Percentiles rank a stretch among this genome's conserved stretches.
Evolutionary conservation across 2,329 filamentous ascomycete species (phyloP).

Genomic region (Ophiostoma ulmi): DNA sequence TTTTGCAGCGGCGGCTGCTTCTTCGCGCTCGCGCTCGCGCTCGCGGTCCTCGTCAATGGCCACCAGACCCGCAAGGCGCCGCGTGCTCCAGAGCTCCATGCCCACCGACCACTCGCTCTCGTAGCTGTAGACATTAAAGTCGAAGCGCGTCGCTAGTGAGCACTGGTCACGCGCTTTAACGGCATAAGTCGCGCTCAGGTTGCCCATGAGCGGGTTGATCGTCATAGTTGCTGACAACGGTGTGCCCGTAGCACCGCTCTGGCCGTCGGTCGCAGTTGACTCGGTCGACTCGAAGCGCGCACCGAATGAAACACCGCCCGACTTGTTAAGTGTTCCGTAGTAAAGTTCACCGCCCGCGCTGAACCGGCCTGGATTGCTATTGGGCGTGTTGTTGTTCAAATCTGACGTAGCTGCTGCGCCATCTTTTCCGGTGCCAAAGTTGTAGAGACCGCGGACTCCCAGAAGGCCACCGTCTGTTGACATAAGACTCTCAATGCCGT

Average conservation of each 20-base stretch:
- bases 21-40: neutral
- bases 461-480: slow-evolving; percentile 88
- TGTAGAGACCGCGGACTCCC: slow-evolving; percentile 84
- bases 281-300: slow-evolving; percentile 71
- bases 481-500: slow-evolving; percentile 82
- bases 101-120: slow-evolving; percentile 91
- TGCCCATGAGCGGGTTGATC: slow-evolving; percentile 90
- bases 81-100: slow-evolving; percentile 83
- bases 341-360: slow-evolving; percentile 90
- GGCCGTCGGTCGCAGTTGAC: slow-evolving; percentile 23
- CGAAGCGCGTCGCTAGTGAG: slow-evolving; percentile 82
- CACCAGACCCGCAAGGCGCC: slow-evolving; percentile 39
- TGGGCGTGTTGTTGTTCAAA: neutral
- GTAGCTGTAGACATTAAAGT: slow-evolving; percentile 98
- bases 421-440: slow-evolving; percentile 62
- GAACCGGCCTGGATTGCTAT: slow-evolving; percentile 66
- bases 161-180: slow-evolving; percentile 79
- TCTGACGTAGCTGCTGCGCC: slow-evolving; percentile 11
- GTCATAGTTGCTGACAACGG: slow-evolving; percentile 92
- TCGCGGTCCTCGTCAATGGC: slow-evolving; percentile 31
- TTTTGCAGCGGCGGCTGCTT: neutral
- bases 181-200: slow-evolving; percentile 84
- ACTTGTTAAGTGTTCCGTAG: slow-evolving; percentile 92
- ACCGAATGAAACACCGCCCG: slow-evolving; percentile 83
- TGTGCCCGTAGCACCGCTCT: slow-evolving; percentile 74